Evolutionary conservation across 2,329 filamentous ascomycete species (phyloP), one percentile per base, ranked within the genome.

Genomic region (Byssoonygena ceratinophila): DNA sequence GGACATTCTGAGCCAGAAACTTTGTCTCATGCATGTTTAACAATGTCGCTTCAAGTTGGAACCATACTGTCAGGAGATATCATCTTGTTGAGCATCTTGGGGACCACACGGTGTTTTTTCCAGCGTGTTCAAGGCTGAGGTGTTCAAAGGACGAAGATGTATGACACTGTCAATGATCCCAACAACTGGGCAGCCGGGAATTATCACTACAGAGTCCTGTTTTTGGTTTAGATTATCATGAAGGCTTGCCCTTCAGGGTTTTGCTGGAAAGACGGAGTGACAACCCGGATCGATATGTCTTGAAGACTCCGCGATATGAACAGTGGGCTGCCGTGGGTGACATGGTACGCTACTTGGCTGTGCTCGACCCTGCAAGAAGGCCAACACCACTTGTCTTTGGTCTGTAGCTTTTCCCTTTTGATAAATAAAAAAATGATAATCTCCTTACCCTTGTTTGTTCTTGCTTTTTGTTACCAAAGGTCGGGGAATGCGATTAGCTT

Each of bases 101-200:
- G 31, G 44, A 46, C 20, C 44, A 46, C 44, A 46, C 44, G 9
- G n/a, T n/a, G 44, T 46, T 16, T 46, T 46, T 34, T 46, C 44
- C 44, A 46, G 25, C 44, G 31, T 46, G 31, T 46, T 46, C 44
- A 46, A 46, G 44, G 44, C 44, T 46, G 44, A 46, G 31, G 27
- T 46, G 25, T 39, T 39, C 36, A 39, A 20, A 39, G 36, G 18
- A 20, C 36, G 36, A 46, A 46, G 6, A 32, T 46, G 27, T 36
- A 46, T 34, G 44, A 46, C 20, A 31, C 44, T 46, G 7, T 46
- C 44, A 31, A 31, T 46, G 31, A 16, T 4, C 27, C 44, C 16
- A 18, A 46, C 20, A 23, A 36, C 16, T 46, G 44, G 44, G 32
- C 6, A 36, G 31, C 25, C 27, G 44, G 32, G 16, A 31, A 46